Conservation (phyloP, 441 rosid species). For the Mallotus repandus region DNA sequence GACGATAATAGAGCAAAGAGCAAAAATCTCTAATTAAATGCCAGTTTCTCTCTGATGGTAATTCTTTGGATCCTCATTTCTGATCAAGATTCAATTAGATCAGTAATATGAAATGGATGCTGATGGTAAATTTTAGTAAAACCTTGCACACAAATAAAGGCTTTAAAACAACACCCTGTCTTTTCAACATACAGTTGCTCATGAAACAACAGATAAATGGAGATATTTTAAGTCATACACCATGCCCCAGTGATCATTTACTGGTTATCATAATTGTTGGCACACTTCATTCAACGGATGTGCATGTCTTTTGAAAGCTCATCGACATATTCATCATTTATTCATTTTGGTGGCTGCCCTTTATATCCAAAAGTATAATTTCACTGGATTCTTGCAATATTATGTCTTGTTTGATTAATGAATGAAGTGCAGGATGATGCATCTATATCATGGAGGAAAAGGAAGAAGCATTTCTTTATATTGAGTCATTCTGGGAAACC, state of each 20-base stretch:
- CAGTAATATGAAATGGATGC: neutral
- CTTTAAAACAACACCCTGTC: neutral
- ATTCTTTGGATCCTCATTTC: neutral
- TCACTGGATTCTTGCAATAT: constrained; percentile 17
- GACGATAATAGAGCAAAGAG: neutral
- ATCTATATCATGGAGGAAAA: constrained; percentile 91
- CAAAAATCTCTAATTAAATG: neutral
- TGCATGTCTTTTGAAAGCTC: neutral
- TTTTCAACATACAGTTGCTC: neutral
- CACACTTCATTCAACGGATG: neutral
- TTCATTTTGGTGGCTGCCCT: neutral
- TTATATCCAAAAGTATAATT: neutral
- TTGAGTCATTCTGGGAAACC: constrained; percentile 98
- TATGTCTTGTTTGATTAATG: constrained; percentile 27
- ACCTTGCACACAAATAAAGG: neutral
- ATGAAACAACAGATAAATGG: neutral
- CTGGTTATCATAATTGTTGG: neutral
- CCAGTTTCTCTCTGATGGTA: neutral
- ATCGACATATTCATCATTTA: neutral
- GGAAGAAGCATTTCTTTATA: constrained; percentile 95
- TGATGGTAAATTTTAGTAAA: constrained; percentile 1
- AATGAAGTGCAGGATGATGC: constrained; percentile 94
- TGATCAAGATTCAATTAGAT: neutral
- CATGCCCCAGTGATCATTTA: neutral
- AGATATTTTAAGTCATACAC: neutral